These are phyloP conservation scores for Linnemannia schmuckeri DNA, from an alignment of 192 early-diverging fungal species.

Conservation along the genomic window DNA sequence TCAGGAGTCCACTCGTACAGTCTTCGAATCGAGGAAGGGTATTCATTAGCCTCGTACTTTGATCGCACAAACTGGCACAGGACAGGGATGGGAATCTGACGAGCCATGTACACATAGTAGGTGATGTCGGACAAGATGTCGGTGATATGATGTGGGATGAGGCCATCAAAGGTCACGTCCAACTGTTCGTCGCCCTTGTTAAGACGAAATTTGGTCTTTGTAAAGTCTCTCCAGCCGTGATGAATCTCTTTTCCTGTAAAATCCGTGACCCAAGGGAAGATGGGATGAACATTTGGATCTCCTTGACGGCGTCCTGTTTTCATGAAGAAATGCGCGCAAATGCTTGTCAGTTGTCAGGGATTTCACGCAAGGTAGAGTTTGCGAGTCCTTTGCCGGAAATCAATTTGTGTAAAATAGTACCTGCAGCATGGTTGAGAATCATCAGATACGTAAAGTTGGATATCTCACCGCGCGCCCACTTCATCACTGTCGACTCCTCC, in stretches of 20 bases:
- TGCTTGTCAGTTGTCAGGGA: neutral
- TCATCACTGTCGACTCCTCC: conserved; percentile 62
- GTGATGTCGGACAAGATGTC: conserved; percentile 79
- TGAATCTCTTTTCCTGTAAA: conserved; percentile 65
- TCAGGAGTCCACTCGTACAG: conserved; percentile 81
- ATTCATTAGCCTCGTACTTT: conserved; percentile 78
- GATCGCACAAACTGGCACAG: conserved; percentile 76
- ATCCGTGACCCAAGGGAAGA: conserved; percentile 79
- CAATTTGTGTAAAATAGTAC: conserved; percentile 41
- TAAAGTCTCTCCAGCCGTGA: conserved; percentile 71
- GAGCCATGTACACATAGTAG: conserved; percentile 77
- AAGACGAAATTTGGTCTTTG: conserved; percentile 75
- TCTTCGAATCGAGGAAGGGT: conserved; percentile 70
- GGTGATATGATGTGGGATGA: conserved; percentile 77
- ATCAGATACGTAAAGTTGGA: conserved; percentile 97
- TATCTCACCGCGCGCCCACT: conserved; percentile 87
- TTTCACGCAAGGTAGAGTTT: neutral
- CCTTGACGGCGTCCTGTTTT: conserved; percentile 67
- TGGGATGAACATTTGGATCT: conserved; percentile 77
- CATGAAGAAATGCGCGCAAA: conserved; percentile 17
- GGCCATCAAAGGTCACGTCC: conserved; percentile 76
- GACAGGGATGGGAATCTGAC: conserved; percentile 72
- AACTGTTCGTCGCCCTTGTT: conserved; percentile 80
- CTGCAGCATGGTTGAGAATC: conserved; percentile 89
- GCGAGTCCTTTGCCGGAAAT: neutral